phyloP scores from a whole-genome alignment of 768 basidiomycete species.

The Boletus subparvulus region DNA sequence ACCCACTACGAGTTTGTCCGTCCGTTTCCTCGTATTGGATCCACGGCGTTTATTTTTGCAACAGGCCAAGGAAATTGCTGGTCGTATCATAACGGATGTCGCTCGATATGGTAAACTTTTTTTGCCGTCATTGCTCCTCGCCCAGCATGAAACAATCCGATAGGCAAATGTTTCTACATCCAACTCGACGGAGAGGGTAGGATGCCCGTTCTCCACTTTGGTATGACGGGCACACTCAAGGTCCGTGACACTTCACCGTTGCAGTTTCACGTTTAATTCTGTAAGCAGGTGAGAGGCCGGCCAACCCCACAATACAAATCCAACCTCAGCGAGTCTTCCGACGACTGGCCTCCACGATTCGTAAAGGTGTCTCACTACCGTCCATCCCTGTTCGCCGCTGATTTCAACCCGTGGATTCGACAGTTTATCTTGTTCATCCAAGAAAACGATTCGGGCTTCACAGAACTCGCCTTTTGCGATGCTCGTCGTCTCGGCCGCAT shows the following conservation, averaged over 20 bases:
- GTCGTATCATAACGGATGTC: slow-evolving; percentile 46
- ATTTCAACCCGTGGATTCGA: neutral
- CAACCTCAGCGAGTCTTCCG: slow-evolving; percentile 39
- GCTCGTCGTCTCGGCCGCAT: slow-evolving; percentile 70
- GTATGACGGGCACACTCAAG: slow-evolving; percentile 85
- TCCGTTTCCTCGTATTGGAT: neutral
- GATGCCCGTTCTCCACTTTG: slow-evolving; percentile 74
- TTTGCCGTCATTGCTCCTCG: neutral
- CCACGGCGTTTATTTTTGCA: slow-evolving; percentile 4
- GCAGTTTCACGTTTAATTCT: neutral
- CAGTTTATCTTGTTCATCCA: slow-evolving; percentile 68
- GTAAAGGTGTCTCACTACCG: slow-evolving; percentile 47
- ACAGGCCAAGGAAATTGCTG: slow-evolving; percentile 55
- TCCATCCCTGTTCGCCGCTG: neutral
- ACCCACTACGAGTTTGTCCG: slow-evolving; percentile 63
- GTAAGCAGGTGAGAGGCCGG: slow-evolving; percentile 45
- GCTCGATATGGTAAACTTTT: slow-evolving; percentile 50
- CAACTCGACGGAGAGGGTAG: slow-evolving; percentile 59
- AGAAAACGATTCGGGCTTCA: slow-evolving; percentile 32
- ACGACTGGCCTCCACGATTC: slow-evolving; percentile 64
- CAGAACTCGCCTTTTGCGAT: slow-evolving; percentile 69
- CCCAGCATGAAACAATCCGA: neutral
- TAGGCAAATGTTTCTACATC: slow-evolving; percentile 69
- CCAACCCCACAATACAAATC: slow-evolving; percentile 50
- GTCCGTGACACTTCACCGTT: slow-evolving; percentile 27